Percentiles rank a stretch among this genome's conserved stretches.
Conservation (phyloP, 257 asterid species). For the Ocimum tenuiflorum region DNA sequence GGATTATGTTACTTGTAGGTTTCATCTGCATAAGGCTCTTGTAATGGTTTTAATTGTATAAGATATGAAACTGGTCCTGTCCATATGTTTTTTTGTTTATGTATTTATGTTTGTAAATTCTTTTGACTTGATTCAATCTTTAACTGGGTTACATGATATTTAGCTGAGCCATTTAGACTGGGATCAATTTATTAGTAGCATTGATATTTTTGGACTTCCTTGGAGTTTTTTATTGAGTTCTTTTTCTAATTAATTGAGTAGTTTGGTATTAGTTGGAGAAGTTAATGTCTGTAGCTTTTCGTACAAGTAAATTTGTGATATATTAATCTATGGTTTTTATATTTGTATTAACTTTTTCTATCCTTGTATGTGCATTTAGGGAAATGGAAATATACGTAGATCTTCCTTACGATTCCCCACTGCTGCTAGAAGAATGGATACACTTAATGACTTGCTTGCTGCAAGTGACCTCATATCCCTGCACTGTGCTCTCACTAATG, state of each 20-base stretch:
- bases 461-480: constrained; percentile 93
- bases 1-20: neutral
- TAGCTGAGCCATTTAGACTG: neutral
- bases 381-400: constrained; percentile 50
- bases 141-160: neutral
- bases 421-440: constrained; percentile 98
- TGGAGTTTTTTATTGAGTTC: neutral
- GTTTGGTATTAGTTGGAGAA: constrained; percentile 8
- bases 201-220: neutral
- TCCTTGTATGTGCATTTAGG: constrained; percentile 36
- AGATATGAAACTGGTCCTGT: neutral
- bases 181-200: neutral
- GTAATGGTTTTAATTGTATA: constrained; percentile 12
- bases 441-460: constrained; percentile 94
- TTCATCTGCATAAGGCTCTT: neutral
- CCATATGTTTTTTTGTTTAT: neutral
- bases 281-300: neutral
- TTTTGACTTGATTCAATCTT: neutral
- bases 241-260: neutral
- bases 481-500: constrained; percentile 86
- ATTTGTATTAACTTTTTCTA: neutral
- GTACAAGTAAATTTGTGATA: neutral
- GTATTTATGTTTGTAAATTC: neutral
- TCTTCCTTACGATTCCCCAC: constrained; percentile 68
- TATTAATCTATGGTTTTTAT: neutral